Conservation (phyloP, 192 early-diverging fungal species). For the Coemansia sp. region DNA sequence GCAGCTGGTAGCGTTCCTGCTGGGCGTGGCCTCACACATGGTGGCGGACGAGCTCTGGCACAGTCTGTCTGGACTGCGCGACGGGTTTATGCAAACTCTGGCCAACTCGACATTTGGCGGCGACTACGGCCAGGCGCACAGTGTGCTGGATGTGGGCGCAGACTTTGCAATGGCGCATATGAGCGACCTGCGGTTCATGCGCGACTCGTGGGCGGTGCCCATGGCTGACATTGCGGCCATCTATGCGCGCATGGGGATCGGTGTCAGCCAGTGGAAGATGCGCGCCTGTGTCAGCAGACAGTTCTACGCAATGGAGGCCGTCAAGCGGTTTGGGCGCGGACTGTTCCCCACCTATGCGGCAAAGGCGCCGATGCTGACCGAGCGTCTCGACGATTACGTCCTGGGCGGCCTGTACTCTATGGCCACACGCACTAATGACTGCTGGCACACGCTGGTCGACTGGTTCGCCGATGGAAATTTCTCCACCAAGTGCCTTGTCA, state of each 20-base stretch:
- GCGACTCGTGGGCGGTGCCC: constrained; percentile 48
- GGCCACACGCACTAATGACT: constrained; percentile 32
- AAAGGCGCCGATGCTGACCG: constrained; percentile 72
- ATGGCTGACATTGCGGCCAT: constrained; percentile 42
- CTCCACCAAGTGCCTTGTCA: constrained; percentile 25
- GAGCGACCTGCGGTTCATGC: constrained; percentile 29
- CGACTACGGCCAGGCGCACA: constrained; percentile 41
- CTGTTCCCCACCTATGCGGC: constrained; percentile 48
- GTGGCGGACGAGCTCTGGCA: constrained; percentile 57
- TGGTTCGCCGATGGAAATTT: constrained; percentile 46
- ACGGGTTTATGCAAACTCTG: constrained; percentile 45
- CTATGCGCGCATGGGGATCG: constrained; percentile 33
- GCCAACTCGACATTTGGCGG: constrained; percentile 47
- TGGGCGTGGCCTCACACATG: constrained; percentile 52
- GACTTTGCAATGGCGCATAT: constrained; percentile 56
- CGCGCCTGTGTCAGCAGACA: constrained; percentile 41
- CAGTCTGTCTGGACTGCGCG: constrained; percentile 40
- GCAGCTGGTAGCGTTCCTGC: constrained; percentile 43
- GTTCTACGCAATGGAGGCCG: constrained; percentile 54
- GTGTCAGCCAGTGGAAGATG: constrained; percentile 25
- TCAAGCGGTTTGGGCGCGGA: constrained; percentile 46
- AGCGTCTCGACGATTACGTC: constrained; percentile 69
- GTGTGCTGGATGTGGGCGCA: constrained; percentile 49
- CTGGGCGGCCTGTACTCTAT: constrained; percentile 62
- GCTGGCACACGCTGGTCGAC: constrained; percentile 38